phyloP scores from a whole-genome alignment of 2,329 filamentous ascomycete genomes.

The Aureobasidium lini region DNA sequence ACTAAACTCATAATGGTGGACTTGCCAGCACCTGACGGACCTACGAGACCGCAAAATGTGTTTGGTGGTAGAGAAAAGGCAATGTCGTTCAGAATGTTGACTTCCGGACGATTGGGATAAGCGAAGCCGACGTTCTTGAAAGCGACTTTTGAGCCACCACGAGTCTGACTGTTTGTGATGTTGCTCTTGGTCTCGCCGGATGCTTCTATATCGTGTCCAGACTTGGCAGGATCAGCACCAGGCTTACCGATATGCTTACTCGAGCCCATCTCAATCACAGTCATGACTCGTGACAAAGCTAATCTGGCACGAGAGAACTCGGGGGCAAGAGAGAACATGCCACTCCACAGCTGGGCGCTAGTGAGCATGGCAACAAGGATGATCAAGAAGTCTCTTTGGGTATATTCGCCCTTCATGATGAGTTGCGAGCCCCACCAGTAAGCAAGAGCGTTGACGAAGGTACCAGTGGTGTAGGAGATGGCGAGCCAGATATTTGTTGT shows the following conservation, averaged over 20 bases:
- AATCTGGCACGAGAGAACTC: neutral
- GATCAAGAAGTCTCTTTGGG: neutral
- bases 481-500: neutral
- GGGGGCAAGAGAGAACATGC: neutral
- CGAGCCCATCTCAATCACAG: neutral
- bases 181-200: neutral
- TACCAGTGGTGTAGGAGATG: neutral
- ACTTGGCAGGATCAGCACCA: neutral
- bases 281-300: neutral
- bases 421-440: neutral
- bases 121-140: neutral
- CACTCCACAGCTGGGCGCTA: neutral
- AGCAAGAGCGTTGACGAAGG: neutral
- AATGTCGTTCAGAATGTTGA: neutral
- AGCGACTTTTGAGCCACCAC: neutral
- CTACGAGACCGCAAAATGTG: slow-evolving; percentile 30
- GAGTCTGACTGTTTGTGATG: neutral
- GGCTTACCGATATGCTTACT: neutral
- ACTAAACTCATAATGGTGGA: slow-evolving; percentile 36
- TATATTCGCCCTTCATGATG: neutral
- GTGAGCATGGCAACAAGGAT: neutral
- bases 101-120: neutral
- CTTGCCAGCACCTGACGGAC: slow-evolving; percentile 39
- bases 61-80: neutral
- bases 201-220: neutral